Evolutionary conservation across 2,329 filamentous ascomycete species (phyloP), one percentile per base, ranked within the genome.

Genomic region (Sphaceloma murrayae): DNA sequence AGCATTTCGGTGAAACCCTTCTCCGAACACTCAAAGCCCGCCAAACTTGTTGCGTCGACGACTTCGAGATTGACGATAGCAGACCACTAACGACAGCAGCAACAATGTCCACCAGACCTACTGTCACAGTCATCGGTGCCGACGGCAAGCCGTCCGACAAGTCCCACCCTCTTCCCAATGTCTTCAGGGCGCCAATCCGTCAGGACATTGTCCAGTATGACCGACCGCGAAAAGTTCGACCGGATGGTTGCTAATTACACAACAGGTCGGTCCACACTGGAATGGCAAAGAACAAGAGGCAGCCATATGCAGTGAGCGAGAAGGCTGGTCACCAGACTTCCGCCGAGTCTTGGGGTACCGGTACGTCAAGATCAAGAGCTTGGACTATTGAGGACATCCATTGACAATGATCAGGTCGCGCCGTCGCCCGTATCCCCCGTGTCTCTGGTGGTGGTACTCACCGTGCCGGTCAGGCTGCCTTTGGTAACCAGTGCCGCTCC

Each of bases 291-390:
- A 98, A 98, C 82, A 95, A 94, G 82, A 84, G 91, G 70, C 91
- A 98, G 75, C 88, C 91, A 61, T 98, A 98, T 72, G 80, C 91
- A 65, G 91, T 98, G 78, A 94, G 87, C 82, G 89, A 96, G 84
- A 98, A 98, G 85, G 91, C 91, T 67, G 91, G 91, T 77, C 91
- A 98, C 77, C 91, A 98, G 78, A 98, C 91, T 68, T 94, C 86
- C 73, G 91, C 91, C 67, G 91, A 98, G 80, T 98, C 93, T 59
- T 98, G 91, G 91, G 89, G 89, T 82, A 96, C 89, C 75, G 89
- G 86, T 93, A 58, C 48, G 54, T 63, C 46, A 51, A 52, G n/a
- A n/a, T n/a, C n/a, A n/a, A n/a, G n/a, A n/a, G n/a, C n/a, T n/a
- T n/a, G n/a, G n/a, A n/a, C n/a, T n/a, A n/a, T n/a, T n/a, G n/a